A percentile compares a stretch with the other conserved stretches of the same genome.
Conservation (phyloP, 2,329 filamentous ascomycete genomes). For the Ploettnerulaceae sp. region DNA sequence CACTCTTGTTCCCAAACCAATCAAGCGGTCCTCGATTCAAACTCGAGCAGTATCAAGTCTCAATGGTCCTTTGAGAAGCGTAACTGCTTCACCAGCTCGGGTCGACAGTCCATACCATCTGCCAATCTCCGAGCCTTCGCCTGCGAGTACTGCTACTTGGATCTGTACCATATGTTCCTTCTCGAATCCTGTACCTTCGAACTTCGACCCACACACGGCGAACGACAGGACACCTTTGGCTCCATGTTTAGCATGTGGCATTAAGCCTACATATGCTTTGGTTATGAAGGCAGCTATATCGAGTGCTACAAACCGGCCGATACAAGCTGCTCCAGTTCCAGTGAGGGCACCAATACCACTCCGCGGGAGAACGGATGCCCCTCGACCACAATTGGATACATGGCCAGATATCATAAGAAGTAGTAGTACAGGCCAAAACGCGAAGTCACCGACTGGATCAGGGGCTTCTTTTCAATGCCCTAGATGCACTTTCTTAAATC, state of each 20-base stretch:
- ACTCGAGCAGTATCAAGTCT: slow-evolving; percentile 47
- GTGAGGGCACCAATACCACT: slow-evolving; percentile 30
- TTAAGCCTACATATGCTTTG: slow-evolving; percentile 79
- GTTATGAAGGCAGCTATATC: slow-evolving; percentile 83
- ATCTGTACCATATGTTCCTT: slow-evolving; percentile 95
- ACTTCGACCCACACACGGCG: slow-evolving; percentile 82
- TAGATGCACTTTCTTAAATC: slow-evolving; percentile 89
- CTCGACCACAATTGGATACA: slow-evolving; percentile 24
- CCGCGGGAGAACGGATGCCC: slow-evolving; percentile 23
- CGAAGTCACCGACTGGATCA: slow-evolving; percentile 23
- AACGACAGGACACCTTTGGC: slow-evolving; percentile 75
- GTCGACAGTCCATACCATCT: slow-evolving; percentile 42
- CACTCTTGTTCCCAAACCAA: slow-evolving; percentile 77
- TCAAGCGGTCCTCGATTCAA: slow-evolving; percentile 59
- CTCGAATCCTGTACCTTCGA: slow-evolving; percentile 86
- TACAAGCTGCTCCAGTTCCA: slow-evolving; percentile 27
- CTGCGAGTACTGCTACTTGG: slow-evolving; percentile 71
- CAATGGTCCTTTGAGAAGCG: slow-evolving; percentile 43
- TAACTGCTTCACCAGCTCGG: slow-evolving; percentile 43
- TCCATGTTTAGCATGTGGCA: slow-evolving; percentile 87
- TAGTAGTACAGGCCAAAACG: background rate
- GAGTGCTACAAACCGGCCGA: slow-evolving; percentile 57
- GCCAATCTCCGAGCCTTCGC: slow-evolving; percentile 42
- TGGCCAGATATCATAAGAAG: slow-evolving; percentile 13
- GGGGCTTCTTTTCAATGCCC: slow-evolving; percentile 61